Percentiles rank a stretch among this genome's conserved stretches.
These are phyloP conservation scores for Colletotrichum brevisporum DNA, from an alignment of 2,329 filamentous ascomycete species.

Conservation along the genomic window DNA sequence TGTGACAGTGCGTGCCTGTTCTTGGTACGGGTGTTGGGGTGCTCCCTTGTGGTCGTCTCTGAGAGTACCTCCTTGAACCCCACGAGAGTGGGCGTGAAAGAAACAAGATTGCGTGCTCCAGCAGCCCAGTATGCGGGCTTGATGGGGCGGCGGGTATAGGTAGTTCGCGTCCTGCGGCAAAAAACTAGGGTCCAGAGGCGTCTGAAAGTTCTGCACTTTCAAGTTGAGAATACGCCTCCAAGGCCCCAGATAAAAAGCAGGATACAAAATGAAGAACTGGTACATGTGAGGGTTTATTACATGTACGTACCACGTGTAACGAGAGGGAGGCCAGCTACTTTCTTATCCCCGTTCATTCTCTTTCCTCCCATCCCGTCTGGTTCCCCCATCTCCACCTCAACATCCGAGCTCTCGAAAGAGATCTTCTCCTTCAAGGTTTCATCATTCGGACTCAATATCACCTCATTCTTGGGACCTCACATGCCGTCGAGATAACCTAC, in stretches of 20 bases:
- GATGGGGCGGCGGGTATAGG: neutral
- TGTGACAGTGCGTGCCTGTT: too few relatives aligned
- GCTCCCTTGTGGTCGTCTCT: neutral
- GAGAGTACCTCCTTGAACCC: neutral
- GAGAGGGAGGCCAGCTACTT: neutral
- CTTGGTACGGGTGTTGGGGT: too few relatives aligned
- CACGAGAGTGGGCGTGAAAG: conserved; percentile 23
- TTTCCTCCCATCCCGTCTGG: neutral
- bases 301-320: conserved; percentile 17
- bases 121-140: neutral
- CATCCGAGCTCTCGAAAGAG: neutral
- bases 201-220: conserved; percentile 22
- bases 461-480: conserved; percentile 2
- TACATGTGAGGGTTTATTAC: too few relatives aligned
- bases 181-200: neutral
- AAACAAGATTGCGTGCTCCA: conserved; percentile 39
- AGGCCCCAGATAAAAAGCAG: conserved; percentile 12
- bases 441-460: conserved; percentile 20
- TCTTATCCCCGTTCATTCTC: neutral
- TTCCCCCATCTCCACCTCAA: conserved; percentile 5
- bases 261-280: neutral
- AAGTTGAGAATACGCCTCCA: neutral
- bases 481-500: neutral
- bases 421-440: conserved; percentile 19
- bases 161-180: conserved; percentile 5